Evolutionary conservation across 78 protist genomes (phyloP), one percentile per base, ranked within the genome.

Genomic region (Polysphondylium violaceum): DNA sequence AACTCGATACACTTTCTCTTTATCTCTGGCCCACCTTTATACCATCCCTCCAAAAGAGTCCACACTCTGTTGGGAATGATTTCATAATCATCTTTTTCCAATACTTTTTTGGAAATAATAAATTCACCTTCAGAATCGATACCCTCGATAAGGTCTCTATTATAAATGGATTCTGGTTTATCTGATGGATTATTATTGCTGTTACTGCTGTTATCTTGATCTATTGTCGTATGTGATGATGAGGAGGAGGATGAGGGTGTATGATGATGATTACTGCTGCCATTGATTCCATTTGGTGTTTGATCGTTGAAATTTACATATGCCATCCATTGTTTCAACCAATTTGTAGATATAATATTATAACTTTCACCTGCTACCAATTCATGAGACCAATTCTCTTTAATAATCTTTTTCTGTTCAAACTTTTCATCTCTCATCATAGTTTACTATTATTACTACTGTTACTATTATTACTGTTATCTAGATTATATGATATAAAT

Each of bases 21-120:
- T 2, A 90, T 75, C 25, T 40, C 88, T 33, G 94, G 94, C n/a
- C 94, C 94, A 2, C 88, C 89, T 17, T 33, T 59, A 51, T 90
- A 90, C 90, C 89, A 81, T 14, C 64, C 21, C 3, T 43, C 41
- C 43, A 89, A 40, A 4, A 65, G 50, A 21, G 64, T 44, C 85
- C 85, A 89, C 7, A 87, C 68, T 43, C 47, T 21, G 4, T 53
- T 38, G 1, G 81, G 81, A n/a, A 87, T 53, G 27, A 87, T 87
- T 31, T 75, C 87, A 44, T 33, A 87, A 47, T 87, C 87, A 14
- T 65, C 78, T 14, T 41, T 38, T 21, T 87, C 93, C 2, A 23
- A 23, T 6, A 23, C 9, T 2, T 14, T 36, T n/a, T 43, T 63
- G 0, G 59, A 36, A 3, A 87, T 36, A 23, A 76, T 87, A 19